phyloP scores from a whole-genome alignment of 345 rosid species.

The Combretum micranthum region DNA sequence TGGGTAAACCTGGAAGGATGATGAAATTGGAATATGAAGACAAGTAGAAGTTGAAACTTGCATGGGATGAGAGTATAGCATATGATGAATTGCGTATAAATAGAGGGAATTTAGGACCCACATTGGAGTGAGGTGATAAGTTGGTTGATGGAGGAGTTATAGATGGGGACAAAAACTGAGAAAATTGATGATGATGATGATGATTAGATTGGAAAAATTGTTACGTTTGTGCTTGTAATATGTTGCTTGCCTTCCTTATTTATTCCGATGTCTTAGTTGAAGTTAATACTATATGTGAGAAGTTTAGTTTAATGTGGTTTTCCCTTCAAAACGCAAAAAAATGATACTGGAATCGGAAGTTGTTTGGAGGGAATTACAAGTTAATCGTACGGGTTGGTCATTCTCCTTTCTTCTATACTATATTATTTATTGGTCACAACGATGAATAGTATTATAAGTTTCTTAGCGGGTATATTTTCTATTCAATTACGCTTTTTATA shows the following conservation, averaged over 20 bases:
- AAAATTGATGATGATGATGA: conserved; percentile 6
- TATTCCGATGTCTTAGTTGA: too few relatives aligned
- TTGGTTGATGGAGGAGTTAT: conserved; percentile 33
- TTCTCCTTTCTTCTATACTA: too few relatives aligned
- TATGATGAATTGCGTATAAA: conserved; percentile 29
- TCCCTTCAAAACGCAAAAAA: not conserved
- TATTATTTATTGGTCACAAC: too few relatives aligned
- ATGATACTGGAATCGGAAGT: not conserved
- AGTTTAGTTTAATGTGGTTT: not conserved
- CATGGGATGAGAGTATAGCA: conserved; percentile 10
- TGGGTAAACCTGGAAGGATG: too few relatives aligned
- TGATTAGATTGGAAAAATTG: conserved; percentile 4
- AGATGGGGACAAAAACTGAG: conserved; percentile 23
- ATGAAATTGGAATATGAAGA: not conserved
- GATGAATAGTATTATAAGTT: too few relatives aligned
- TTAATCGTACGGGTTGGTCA: too few relatives aligned
- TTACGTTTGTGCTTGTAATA: not conserved
- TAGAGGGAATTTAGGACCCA: conserved; percentile 27
- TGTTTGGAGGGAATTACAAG: not conserved
- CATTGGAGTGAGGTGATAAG: conserved; percentile 19
- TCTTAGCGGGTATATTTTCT: too few relatives aligned
- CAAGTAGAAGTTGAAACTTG: too few relatives aligned
- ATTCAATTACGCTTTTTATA: too few relatives aligned
- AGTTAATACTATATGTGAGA: too few relatives aligned
- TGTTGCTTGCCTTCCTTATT: too few relatives aligned